Percentiles rank a stretch among this genome's conserved stretches.
Evolutionary conservation across 495 filamentous ascomycete species (phyloP).

Genomic region (Oleoguttula mirabilis): DNA sequence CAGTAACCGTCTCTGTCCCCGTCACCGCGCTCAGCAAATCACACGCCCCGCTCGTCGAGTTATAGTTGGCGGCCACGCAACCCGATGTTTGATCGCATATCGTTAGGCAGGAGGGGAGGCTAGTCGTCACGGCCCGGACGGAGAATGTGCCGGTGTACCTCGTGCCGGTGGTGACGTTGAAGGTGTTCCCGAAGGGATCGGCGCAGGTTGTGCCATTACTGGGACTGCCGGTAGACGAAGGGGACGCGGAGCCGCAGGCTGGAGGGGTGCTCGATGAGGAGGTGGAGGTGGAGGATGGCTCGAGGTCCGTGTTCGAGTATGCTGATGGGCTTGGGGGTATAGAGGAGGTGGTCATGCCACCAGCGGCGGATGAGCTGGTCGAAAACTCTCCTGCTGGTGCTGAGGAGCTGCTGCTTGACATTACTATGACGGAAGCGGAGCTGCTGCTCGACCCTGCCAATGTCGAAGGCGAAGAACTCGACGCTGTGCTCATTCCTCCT

Average conservation of each 20-base stretch:
- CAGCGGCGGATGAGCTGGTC: background rate
- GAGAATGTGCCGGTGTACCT: constrained; percentile 1
- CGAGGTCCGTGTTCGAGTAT: no score
- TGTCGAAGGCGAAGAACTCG: no score
- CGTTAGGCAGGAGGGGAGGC: constrained; percentile 5
- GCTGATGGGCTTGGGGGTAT: no score
- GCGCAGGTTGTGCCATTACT: constrained; percentile 1
- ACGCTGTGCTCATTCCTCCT: no score
- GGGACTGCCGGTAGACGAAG: background rate
- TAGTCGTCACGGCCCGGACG: constrained; percentile 4
- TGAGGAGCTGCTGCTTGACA: no score
- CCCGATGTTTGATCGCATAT: constrained; percentile 5
- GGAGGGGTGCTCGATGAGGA: constrained; percentile 2
- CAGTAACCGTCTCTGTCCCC: constrained; percentile 3
- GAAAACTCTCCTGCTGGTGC: background rate
- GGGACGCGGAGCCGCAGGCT: background rate
- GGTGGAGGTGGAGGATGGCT: background rate
- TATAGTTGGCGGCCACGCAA: constrained; percentile 13
- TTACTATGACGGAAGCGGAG: no score
- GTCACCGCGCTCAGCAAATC: constrained; percentile 3
- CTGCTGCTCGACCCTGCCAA: no score
- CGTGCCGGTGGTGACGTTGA: constrained; percentile 8
- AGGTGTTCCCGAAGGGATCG: constrained; percentile 13
- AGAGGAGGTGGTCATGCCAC: no score
- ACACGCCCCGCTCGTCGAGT: constrained; percentile 5